Base-by-base conservation (phyloP, 106 monocot genomes). In the Dioscorea zingiberensis region DNA sequence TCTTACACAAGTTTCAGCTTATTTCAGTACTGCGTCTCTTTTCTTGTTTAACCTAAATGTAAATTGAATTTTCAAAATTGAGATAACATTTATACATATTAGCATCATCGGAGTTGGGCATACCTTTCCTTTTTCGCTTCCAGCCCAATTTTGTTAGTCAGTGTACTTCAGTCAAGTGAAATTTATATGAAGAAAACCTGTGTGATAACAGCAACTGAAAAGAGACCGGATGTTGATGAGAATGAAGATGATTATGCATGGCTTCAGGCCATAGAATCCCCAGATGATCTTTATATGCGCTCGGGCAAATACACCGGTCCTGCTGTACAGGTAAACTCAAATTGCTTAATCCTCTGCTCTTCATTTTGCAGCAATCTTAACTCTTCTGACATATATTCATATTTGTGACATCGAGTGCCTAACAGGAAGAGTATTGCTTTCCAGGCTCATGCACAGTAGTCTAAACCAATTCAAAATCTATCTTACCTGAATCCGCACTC, bases 241-340 rank as follows among this genome's bases (percentile, higher is more conserved):
- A 67, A 48, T 7, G 82, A 82, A 62, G 79, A 87, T 44, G 82
- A 87, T 17, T 75, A 80, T 69, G 87, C 77, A 49, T 93, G 92
- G 92, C 76, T 93, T 59, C 84, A 87, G 46, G 84, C 76, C 18
- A 58, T 85, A 16, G 74, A 78, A 44, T 51, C 78, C 38, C 87
- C 87, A 28, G 84, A 81, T 58, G 44, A 84, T 77, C 69, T 93
- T 48, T 73, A 87, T 71, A 93, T 85, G 78, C 84, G 85, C 11
- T n/a, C 82, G 13, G 92, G 92, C 44, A 72, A 23, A 27, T 93
- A 93, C 55, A 71, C 48, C 16, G 92, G 92, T 62, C 92, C 92
- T 64, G 5, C 69, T 62, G 67, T 93, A 27, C 71, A 85, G 84
- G 88, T 81, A 79, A 26, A 4, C 21, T n/a, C 28, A 21, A 47